Conservation (phyloP, 495 filamentous ascomycete species). For the Staphylotrichum tortipilum region DNA sequence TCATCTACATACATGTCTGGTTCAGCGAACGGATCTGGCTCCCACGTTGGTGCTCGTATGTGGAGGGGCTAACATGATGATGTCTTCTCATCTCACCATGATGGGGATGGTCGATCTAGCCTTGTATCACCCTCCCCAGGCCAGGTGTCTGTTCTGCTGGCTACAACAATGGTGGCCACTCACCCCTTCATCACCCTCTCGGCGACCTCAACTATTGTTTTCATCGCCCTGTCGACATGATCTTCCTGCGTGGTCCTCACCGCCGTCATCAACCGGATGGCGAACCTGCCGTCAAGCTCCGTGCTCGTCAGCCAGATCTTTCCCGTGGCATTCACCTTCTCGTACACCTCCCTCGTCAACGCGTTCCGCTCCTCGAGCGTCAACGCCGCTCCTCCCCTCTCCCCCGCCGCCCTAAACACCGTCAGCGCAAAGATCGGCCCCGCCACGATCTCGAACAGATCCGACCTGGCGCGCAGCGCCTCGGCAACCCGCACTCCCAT, state of each 20-base stretch:
- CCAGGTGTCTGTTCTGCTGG: too few relatives aligned
- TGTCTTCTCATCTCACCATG: too few relatives aligned
- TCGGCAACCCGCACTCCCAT: conserved; percentile 63
- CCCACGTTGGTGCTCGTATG: too few relatives aligned
- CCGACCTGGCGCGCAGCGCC: conserved; percentile 47
- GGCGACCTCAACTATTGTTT: conserved; percentile 60
- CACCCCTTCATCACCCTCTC: conserved; percentile 41
- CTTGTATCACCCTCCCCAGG: too few relatives aligned
- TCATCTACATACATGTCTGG: too few relatives aligned
- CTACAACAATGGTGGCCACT: too few relatives aligned
- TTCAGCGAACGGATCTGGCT: too few relatives aligned
- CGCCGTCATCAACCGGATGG: conserved; percentile 69
- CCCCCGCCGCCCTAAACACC: conserved; percentile 53
- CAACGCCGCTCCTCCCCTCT: conserved; percentile 17
- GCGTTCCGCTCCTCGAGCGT: conserved; percentile 47
- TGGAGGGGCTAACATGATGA: too few relatives aligned
- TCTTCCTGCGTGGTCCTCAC: conserved; percentile 61
- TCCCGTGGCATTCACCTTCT: conserved; percentile 63
- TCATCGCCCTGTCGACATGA: conserved; percentile 65
- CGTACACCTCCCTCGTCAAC: conserved; percentile 70
- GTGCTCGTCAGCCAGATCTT: conserved; percentile 80
- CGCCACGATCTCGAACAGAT: conserved; percentile 71
- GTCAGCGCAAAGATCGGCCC: conserved; percentile 73
- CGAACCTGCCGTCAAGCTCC: conserved; percentile 65
- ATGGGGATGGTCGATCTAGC: too few relatives aligned